A percentile compares a stretch with the other conserved stretches of the same genome.
These are phyloP conservation scores for Botryosphaeria dothidea DNA, from an alignment of 2,329 filamentous ascomycete species.

Conservation along the genomic window DNA sequence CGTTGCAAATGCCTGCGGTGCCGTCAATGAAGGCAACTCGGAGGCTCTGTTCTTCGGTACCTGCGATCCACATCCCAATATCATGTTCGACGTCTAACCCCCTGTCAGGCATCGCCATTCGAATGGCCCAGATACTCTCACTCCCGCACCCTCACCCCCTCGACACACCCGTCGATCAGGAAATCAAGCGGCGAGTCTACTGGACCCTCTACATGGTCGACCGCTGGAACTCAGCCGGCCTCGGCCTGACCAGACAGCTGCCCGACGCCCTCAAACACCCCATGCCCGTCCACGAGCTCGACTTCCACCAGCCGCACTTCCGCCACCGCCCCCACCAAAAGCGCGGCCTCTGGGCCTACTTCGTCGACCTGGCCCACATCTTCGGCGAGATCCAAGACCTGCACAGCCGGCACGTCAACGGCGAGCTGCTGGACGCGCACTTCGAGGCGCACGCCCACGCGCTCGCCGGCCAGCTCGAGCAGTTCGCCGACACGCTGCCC, in stretches of 20 bases:
- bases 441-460: conserved; percentile 9
- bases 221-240: conserved; percentile 41
- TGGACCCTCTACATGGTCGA: conserved; percentile 47
- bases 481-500: conserved; percentile 13
- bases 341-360: conserved; percentile 41
- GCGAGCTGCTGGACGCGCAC: conserved; percentile 17
- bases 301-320: conserved; percentile 31
- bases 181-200: conserved; percentile 41
- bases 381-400: conserved; percentile 44
- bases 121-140: conserved; percentile 20
- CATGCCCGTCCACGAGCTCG: conserved; percentile 40
- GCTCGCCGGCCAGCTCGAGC: background rate
- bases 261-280: conserved; percentile 23
- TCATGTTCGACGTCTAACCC: background rate
- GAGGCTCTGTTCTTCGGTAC: conserved; percentile 42
- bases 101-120: conserved; percentile 18
- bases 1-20: conserved; percentile 36
- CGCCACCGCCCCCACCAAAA: conserved; percentile 28
- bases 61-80: background rate
- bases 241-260: conserved; percentile 38
- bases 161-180: conserved; percentile 33
- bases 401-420: conserved; percentile 34
- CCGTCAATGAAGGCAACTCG: conserved; percentile 36
- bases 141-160: background rate
- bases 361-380: conserved; percentile 42